Percentiles rank a stretch among this genome's conserved stretches.
These are phyloP conservation scores for Hamiltosporidium tvaerminnensis DNA, from an alignment of 371 early-diverging fungal genomes.

Conservation along the genomic window DNA sequence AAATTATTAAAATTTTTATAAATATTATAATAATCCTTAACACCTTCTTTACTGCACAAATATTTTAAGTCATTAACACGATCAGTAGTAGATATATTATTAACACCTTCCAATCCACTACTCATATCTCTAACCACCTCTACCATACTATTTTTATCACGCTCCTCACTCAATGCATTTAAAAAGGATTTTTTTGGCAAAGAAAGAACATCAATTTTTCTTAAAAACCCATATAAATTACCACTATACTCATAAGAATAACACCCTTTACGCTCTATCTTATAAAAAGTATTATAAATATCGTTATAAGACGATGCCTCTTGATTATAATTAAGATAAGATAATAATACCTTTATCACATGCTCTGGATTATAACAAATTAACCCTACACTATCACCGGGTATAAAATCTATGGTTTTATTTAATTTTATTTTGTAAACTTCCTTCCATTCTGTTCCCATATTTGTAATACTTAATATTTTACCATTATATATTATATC, in stretches of 20 bases:
- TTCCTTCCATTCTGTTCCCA: slow-evolving; percentile 17
- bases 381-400: slow-evolving; percentile 33
- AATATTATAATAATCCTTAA: slow-evolving; percentile 38
- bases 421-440: slow-evolving; percentile 21
- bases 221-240: slow-evolving; percentile 33
- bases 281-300: not conserved
- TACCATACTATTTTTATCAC: not conserved
- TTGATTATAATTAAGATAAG: not conserved
- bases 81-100: not conserved
- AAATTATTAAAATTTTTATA: slow-evolving; percentile 27
- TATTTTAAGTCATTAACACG: slow-evolving; percentile 27
- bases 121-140: too few species aligned
- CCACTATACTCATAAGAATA: slow-evolving; percentile 32
- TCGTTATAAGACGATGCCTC: too few species aligned
- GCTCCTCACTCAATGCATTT: slow-evolving; percentile 15
- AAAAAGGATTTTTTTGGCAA: slow-evolving; percentile 41
- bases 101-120: too few species aligned
- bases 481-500: too few species aligned
- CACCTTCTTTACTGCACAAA: slow-evolving; percentile 39
- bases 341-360: slow-evolving; percentile 4
- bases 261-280: slow-evolving; percentile 11
- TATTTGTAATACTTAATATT: too few species aligned
- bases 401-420: slow-evolving; percentile 4
- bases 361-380: slow-evolving; percentile 19
- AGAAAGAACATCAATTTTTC: slow-evolving; percentile 29